Conservation (phyloP, 495 filamentous ascomycete genomes). For the Penicillium lividum region DNA sequence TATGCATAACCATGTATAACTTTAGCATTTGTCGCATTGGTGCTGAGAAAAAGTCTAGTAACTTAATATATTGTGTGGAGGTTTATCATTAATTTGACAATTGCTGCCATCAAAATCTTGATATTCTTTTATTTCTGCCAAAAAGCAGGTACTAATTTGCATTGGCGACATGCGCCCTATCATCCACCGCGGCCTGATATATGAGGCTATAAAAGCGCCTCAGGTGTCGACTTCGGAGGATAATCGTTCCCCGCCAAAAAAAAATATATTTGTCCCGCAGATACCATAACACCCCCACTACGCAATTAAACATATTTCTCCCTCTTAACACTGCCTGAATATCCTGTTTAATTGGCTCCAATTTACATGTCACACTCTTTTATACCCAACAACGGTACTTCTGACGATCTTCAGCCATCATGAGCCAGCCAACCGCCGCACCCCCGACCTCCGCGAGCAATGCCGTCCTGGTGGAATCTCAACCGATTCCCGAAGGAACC, state of each 20-base stretch:
- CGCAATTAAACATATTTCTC: background rate
- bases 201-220: background rate
- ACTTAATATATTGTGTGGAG: too few species aligned
- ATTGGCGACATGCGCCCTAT: background rate
- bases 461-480: constrained; percentile 87
- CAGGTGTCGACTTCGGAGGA: background rate
- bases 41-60: too few species aligned
- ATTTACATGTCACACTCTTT: background rate
- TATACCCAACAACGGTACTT: background rate
- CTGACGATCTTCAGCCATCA: constrained; percentile 6
- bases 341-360: background rate
- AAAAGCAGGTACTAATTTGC: too few species aligned
- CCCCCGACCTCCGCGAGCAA: constrained; percentile 69
- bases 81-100: too few species aligned
- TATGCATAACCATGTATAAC: too few species aligned
- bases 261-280: background rate
- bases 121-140: too few species aligned
- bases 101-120: too few species aligned
- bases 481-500: constrained; percentile 71
- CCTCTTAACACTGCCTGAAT: background rate
- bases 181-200: background rate
- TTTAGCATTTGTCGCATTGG: too few species aligned
- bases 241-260: constrained; percentile 7
- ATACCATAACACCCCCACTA: background rate
- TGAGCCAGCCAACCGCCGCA: constrained; percentile 23